Conservation (phyloP, 2,329 filamentous ascomycete genomes). For the Sordariomycetes sp. region DNA sequence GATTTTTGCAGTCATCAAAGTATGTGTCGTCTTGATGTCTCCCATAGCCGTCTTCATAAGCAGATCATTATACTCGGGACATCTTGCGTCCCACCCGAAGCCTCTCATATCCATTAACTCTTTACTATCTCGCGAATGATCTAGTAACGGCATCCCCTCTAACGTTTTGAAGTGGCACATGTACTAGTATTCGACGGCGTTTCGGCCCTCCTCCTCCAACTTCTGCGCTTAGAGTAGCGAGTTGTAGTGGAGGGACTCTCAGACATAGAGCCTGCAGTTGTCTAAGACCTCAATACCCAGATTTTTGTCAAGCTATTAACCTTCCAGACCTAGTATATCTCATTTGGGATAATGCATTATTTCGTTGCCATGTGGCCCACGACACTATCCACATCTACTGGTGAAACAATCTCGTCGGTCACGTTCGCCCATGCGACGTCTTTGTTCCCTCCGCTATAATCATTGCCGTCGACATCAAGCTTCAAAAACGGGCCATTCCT, state of each 20-base stretch:
- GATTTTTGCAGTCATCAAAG: no score
- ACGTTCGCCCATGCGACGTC: background rate
- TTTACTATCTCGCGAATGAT: constrained; percentile 1
- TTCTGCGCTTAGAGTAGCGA: background rate
- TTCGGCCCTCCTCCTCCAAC: background rate
- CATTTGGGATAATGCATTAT: background rate
- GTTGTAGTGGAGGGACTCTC: constrained; percentile 2
- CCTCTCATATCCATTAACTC: background rate
- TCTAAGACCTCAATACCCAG: background rate
- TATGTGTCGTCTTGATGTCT: no score
- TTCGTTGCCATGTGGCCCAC: background rate
- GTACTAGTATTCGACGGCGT: background rate
- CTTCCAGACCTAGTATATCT: background rate
- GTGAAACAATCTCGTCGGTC: background rate
- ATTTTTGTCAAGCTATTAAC: background rate
- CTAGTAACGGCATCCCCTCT: background rate
- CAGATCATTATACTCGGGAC: no score
- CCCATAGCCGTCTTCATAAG: no score
- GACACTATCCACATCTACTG: background rate
- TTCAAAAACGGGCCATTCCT: background rate
- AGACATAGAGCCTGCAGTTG: background rate
- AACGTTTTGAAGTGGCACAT: background rate
- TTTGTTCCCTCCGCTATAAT: background rate
- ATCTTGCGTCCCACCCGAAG: no score
- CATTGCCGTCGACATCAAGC: background rate